Percentiles rank a stretch among this genome's conserved stretches.
Evolutionary conservation across 805 yeast species (phyloP).

Genomic region (Starmerella cellae): DNA sequence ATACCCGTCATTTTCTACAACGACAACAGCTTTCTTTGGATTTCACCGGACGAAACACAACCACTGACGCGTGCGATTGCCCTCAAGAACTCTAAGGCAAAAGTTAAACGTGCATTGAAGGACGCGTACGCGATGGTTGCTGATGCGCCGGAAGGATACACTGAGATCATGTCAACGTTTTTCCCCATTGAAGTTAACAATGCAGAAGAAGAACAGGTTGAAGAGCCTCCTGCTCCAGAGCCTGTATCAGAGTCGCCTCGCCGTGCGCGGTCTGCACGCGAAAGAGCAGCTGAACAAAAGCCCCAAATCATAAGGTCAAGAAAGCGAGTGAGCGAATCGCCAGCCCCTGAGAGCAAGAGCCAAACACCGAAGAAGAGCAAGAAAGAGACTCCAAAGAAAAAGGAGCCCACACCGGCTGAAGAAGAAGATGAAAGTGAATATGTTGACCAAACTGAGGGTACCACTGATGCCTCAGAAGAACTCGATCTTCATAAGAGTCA

Average conservation of each 20-base stretch:
- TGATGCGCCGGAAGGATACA: constrained; percentile 16
- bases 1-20: constrained; percentile 51
- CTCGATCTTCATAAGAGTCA: constrained; percentile 12
- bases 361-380: background rate
- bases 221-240: background rate
- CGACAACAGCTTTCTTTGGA: constrained; percentile 62
- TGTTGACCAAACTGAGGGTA: constrained; percentile 9
- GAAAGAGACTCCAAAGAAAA: background rate
- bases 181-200: background rate
- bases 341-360: background rate
- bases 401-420: background rate
- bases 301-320: background rate
- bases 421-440: constrained; percentile 14
- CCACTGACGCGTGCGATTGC: constrained; percentile 15
- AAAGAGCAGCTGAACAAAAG: constrained; percentile 20
- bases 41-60: constrained; percentile 26
- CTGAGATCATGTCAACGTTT: constrained; percentile 11
- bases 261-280: constrained; percentile 5
- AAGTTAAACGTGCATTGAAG: constrained; percentile 14
- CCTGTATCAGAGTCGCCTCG: background rate
- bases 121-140: constrained; percentile 22
- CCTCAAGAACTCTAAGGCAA: constrained; percentile 13
- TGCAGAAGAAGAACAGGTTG: constrained; percentile 1
- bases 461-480: constrained; percentile 3
- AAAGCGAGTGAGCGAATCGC: background rate